These are phyloP conservation scores for Guyanaporus albipodus DNA, from an alignment of 768 basidiomycete genomes.

Conservation along the genomic window DNA sequence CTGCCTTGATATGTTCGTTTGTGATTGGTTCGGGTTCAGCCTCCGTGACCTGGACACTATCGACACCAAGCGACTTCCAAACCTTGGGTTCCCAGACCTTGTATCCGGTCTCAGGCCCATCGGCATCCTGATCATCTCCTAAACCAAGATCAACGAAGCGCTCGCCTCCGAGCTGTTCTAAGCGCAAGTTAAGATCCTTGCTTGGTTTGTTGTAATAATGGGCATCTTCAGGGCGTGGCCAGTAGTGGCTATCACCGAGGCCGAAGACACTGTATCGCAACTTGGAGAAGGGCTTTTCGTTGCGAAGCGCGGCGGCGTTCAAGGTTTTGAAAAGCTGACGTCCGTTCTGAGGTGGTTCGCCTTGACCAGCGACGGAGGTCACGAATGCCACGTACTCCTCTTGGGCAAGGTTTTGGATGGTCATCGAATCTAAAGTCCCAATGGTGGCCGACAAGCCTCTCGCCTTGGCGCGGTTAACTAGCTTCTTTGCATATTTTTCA, in stretches of 20 bases:
- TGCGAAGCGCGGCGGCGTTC: conserved; percentile 51
- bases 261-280: conserved; percentile 83
- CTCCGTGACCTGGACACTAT: conserved; percentile 80
- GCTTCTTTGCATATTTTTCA: conserved; percentile 93
- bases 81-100: conserved; percentile 90
- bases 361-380: conserved; percentile 93
- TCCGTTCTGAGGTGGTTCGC: conserved; percentile 96
- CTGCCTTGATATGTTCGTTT: conserved; percentile 99
- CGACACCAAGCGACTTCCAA: conserved; percentile 95
- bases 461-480: conserved; percentile 76
- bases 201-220: conserved; percentile 97
- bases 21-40: conserved; percentile 96
- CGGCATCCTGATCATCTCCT: conserved; percentile 96
- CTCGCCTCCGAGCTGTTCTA: conserved; percentile 77
- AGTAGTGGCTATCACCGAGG: conserved; percentile 98
- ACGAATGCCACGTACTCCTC: conserved; percentile 80
- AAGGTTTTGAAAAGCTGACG: conserved; percentile 84
- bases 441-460: conserved; percentile 77
- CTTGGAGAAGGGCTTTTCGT: conserved; percentile 55
- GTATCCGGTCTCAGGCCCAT: conserved; percentile 95
- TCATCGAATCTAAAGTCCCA: conserved; percentile 76
- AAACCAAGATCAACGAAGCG: conserved; percentile 75
- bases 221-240: conserved; percentile 96
- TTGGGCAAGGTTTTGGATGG: conserved; percentile 67
- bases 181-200: conserved; percentile 80